A percentile compares a stretch with the other conserved stretches of the same genome.
These are phyloP conservation scores for Malassezia vespertilionis DNA, from an alignment of 1,284 basidiomycete genomes.

Conservation along the genomic window DNA sequence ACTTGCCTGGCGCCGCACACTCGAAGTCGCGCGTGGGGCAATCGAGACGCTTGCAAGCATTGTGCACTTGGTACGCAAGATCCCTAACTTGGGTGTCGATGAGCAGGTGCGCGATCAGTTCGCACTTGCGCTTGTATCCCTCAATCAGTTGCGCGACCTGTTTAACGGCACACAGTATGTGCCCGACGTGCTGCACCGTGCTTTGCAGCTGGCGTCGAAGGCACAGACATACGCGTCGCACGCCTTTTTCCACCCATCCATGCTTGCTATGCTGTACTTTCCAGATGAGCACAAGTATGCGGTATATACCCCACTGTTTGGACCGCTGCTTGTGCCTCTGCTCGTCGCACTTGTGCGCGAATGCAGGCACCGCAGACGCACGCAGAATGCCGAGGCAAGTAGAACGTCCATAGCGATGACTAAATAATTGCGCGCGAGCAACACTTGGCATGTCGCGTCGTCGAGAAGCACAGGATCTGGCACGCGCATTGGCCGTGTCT, in stretches of 20 bases:
- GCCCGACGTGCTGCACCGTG: conserved; percentile 16
- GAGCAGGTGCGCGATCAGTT: conserved; percentile 23
- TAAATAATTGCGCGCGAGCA: background rate
- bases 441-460: conserved; percentile 16
- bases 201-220: conserved; percentile 57
- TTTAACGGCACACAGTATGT: background rate
- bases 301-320: conserved; percentile 47
- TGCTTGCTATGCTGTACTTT: conserved; percentile 91
- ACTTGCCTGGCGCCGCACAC: conserved; percentile 22
- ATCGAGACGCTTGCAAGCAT: conserved; percentile 32
- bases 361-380: background rate
- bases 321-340: conserved; percentile 59
- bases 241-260: conserved; percentile 92
- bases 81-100: conserved; percentile 37
- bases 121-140: conserved; percentile 7
- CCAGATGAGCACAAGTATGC: conserved; percentile 50
- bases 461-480: conserved; percentile 15
- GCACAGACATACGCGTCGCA: conserved; percentile 66
- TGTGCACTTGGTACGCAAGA: conserved; percentile 28
- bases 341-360: conserved; percentile 57
- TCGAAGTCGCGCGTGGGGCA: conserved; percentile 23
- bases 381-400: conserved; percentile 1
- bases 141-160: background rate
- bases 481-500: conserved; percentile 10
- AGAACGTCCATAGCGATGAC: background rate